phyloP scores from a whole-genome alignment of 2,329 filamentous ascomycete species.

The Microdochium bolleyi region DNA sequence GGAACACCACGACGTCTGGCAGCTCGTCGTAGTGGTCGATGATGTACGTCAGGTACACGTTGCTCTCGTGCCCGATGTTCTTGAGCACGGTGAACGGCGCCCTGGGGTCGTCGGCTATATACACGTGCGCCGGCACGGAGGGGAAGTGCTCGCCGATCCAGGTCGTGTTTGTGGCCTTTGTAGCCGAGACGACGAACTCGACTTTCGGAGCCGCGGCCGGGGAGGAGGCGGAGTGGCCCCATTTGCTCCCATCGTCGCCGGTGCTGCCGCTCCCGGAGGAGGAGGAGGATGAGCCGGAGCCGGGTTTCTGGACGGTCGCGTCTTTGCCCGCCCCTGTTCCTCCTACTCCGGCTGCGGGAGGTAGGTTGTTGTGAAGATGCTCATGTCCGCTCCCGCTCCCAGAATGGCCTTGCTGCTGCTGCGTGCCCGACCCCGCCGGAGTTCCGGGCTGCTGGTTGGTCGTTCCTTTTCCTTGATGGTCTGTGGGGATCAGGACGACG shows the following conservation, averaged over 20 bases:
- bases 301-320: background rate
- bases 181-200: conserved; percentile 15
- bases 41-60: conserved; percentile 25
- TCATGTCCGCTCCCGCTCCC: background rate
- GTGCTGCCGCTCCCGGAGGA: background rate
- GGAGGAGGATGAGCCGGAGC: background rate
- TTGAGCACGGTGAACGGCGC: conserved; percentile 27
- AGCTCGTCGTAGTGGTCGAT: conserved; percentile 22
- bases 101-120: conserved; percentile 29
- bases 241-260: background rate
- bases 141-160: conserved; percentile 15
- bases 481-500: background rate
- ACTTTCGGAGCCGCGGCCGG: conserved; percentile 2
- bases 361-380: background rate
- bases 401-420: background rate
- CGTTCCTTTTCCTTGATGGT: background rate
- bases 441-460: background rate
- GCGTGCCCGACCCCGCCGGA: background rate
- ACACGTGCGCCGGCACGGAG: conserved; percentile 21
- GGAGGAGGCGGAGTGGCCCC: background rate
- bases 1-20: conserved; percentile 20
- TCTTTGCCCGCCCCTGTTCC: background rate
- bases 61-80: conserved; percentile 27
- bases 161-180: conserved; percentile 14
- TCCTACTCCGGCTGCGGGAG: background rate